Base-by-base conservation (phyloP, 2,329 filamentous ascomycete genomes). In the Chaetomiaceae sp. region DNA sequence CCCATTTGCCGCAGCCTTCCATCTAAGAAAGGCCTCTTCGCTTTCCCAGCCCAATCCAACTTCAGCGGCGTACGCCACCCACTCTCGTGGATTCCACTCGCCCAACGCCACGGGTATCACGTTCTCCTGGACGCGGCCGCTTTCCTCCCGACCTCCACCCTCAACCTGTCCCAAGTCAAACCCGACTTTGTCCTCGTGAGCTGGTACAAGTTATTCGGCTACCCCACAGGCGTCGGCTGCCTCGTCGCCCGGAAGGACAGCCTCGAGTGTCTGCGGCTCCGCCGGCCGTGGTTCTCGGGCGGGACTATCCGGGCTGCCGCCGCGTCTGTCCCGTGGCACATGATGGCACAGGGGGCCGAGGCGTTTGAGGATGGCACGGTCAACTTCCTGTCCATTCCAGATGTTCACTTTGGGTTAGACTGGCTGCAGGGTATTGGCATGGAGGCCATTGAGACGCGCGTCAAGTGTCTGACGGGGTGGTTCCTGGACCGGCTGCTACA, bases 41-140 rank as follows among this genome's bases (percentile, higher is more conserved):
- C 72, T 3, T 76, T 73, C 59, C 74, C 73, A 3, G 74, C 72
- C 0, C 74, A 76, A 59, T 73, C 70, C 56, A 76, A 76, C 58
- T 75, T 75, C 51, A 70, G 64, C 45, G 73, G 73, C 29, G 72
- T 73, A 3, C 68, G 69, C 0, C 72, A 75, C 40, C 70, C 72
- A 14, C 63, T 75, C 0, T 59, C 61, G 0, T 73, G 70, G 70
- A 58, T 72, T 0, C 37, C 47, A 1, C 52, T 65, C 15, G 72
- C 71, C 2, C 72, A 74, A 56, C 48, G 59, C 4, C 59, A 61
- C 8, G 71, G 71, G 20, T 74, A 70, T 48, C 69, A 73, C 49
- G 72, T 74, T 2, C 61, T 73, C 7, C 64, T 74, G 3, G 72
- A 74, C 50, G 69, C 69, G 0, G 72, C 72, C 0, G 71, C 72